A percentile compares a stretch with the other conserved stretches of the same genome.
Conservation (phyloP, 1,284 basidiomycete genomes). For the Apiotrichum domesticum region DNA sequence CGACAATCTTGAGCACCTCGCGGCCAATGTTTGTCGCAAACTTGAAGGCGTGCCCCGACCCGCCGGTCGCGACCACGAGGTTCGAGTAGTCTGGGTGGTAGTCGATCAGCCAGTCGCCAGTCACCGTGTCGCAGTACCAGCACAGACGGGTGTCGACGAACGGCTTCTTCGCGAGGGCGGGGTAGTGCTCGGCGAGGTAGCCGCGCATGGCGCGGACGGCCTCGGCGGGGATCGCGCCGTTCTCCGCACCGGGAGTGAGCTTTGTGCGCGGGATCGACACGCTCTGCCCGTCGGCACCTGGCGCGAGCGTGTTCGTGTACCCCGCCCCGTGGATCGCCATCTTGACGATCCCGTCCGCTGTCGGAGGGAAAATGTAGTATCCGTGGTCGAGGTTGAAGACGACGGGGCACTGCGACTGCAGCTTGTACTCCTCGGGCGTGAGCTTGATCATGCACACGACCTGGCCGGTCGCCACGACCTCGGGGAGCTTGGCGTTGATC, state of each 20-base stretch:
- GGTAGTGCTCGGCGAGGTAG: slow-evolving; percentile 35
- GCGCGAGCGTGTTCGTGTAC: slow-evolving; percentile 19
- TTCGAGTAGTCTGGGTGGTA: slow-evolving; percentile 45
- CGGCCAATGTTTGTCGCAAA: slow-evolving; percentile 77
- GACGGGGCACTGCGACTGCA: slow-evolving; percentile 63
- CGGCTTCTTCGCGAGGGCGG: slow-evolving; percentile 41
- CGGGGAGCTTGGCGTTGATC: slow-evolving; percentile 28
- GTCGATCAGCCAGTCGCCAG: slow-evolving; percentile 51
- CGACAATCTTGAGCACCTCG: slow-evolving; percentile 64
- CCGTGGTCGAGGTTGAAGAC: slow-evolving; percentile 45
- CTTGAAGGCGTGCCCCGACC: slow-evolving; percentile 52
- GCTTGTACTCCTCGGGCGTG: slow-evolving; percentile 58
- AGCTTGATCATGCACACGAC: slow-evolving; percentile 69
- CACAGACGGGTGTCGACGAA: slow-evolving; percentile 42
- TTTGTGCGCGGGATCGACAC: slow-evolving; percentile 44
- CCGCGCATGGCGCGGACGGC: slow-evolving; percentile 29
- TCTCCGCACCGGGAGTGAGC: slow-evolving; percentile 38
- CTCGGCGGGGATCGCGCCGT: slow-evolving; percentile 39
- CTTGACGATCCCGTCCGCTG: slow-evolving; percentile 46
- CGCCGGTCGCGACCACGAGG: slow-evolving; percentile 49
- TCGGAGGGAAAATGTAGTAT: slow-evolving; percentile 51
- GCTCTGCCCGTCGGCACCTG: slow-evolving; percentile 26
- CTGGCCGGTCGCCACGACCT: slow-evolving; percentile 52
- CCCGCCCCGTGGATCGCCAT: slow-evolving; percentile 50
- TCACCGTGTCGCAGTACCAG: slow-evolving; percentile 49